These are phyloP conservation scores for Escovopsis sp. DNA, from an alignment of 2,329 filamentous ascomycete species.

Conservation along the genomic window DNA sequence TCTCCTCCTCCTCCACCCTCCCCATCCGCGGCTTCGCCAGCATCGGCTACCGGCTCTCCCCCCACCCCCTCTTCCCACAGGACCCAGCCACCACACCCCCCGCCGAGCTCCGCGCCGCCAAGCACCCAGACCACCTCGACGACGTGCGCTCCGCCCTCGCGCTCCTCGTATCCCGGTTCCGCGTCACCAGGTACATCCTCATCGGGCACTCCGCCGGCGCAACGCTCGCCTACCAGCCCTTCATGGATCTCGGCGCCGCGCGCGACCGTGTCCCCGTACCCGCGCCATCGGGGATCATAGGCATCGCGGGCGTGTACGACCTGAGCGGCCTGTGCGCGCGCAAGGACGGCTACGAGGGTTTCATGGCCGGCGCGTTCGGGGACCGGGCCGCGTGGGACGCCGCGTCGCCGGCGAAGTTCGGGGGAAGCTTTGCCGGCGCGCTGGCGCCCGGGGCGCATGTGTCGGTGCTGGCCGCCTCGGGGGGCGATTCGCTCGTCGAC, in stretches of 20 bases:
- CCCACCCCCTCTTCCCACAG: constrained; percentile 30
- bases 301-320: constrained; percentile 54
- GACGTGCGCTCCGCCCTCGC: constrained; percentile 40
- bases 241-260: constrained; percentile 26
- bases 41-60: constrained; percentile 47
- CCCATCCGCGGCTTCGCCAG: constrained; percentile 47
- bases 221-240: constrained; percentile 46
- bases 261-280: constrained; percentile 16
- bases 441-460: constrained; percentile 20
- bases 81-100: constrained; percentile 13
- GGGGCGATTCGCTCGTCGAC: constrained; percentile 36
- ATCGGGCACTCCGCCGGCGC: constrained; percentile 50
- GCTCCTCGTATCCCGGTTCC: constrained; percentile 31
- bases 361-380: constrained; percentile 49
- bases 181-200: constrained; percentile 38
- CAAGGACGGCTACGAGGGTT: constrained; percentile 37
- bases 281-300: constrained; percentile 39
- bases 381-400: constrained; percentile 34
- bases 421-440: constrained; percentile 24
- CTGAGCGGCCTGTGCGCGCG: constrained; percentile 37
- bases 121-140: constrained; percentile 43
- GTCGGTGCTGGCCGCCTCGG: constrained; percentile 29
- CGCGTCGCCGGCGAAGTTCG: constrained; percentile 37
- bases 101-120: constrained; percentile 26
- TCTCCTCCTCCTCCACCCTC: constrained; percentile 14